phyloP scores from a whole-genome alignment of 2,329 filamentous ascomycete species.

The Amauroascus niger region DNA sequence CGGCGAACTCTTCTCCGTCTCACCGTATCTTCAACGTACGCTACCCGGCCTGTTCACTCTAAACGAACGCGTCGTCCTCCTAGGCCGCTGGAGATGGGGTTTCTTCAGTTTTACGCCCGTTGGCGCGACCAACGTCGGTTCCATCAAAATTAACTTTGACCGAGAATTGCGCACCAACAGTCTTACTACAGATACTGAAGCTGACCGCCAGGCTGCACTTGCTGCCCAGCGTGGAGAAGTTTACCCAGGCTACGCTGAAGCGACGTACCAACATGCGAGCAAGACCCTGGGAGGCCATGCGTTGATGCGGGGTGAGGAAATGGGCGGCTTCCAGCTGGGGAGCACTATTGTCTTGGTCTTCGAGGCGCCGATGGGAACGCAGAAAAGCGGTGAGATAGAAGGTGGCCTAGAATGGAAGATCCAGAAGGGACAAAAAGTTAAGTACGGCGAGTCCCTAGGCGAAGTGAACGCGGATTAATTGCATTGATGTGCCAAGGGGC shows the following conservation, averaged over 20 bases:
- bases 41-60: conserved; percentile 90
- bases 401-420: conserved; percentile 79
- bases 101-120: conserved; percentile 97
- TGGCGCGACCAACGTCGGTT: conserved; percentile 93
- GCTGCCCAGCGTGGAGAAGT: conserved; percentile 66
- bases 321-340: conserved; percentile 94
- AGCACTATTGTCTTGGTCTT: conserved; percentile 94
- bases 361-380: conserved; percentile 65
- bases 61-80: conserved; percentile 87
- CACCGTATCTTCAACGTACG: conserved; percentile 85
- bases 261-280: conserved; percentile 72
- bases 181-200: conserved; percentile 81
- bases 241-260: conserved; percentile 87
- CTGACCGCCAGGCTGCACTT: conserved; percentile 73
- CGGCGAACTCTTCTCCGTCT: conserved; percentile 89
- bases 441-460: conserved; percentile 79
- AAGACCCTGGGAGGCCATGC: conserved; percentile 71
- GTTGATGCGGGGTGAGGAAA: conserved; percentile 80
- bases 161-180: conserved; percentile 86
- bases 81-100: conserved; percentile 91
- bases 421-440: conserved; percentile 75
- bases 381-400: conserved; percentile 48
- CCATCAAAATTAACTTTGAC: conserved; percentile 96
- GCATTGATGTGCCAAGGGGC: neutral
- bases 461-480: conserved; percentile 42